Conservation (phyloP, 163 green algal species). For the Volvox carteri region DNA sequence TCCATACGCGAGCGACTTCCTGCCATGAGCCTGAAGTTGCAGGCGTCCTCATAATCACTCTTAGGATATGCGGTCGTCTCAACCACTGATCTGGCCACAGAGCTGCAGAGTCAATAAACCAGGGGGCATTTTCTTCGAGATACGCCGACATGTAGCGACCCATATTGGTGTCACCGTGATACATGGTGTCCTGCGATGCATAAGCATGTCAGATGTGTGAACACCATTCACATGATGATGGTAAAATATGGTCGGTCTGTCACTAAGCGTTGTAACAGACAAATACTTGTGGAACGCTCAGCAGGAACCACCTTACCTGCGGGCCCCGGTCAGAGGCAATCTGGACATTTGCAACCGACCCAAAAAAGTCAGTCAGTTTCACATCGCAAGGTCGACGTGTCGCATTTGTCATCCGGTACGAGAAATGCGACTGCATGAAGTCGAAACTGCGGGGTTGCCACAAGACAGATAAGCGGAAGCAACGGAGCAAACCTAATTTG, state of each 20-base stretch:
- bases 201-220: not conserved
- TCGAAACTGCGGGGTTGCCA: slow-evolving; percentile 58
- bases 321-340: slow-evolving; percentile 17
- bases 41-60: too few relatives aligned
- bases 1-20: not conserved
- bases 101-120: slow-evolving; percentile 1
- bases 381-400: slow-evolving; percentile 52
- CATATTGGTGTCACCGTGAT: slow-evolving; percentile 33
- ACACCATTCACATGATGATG: too few relatives aligned
- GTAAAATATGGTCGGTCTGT: too few relatives aligned
- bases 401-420: slow-evolving; percentile 48
- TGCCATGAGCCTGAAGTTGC: not conserved
- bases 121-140: not conserved
- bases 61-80: too few relatives aligned
- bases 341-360: slow-evolving; percentile 44
- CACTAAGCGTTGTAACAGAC: too few relatives aligned
- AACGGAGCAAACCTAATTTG: too few relatives aligned
- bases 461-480: not conserved
- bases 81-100: too few relatives aligned
- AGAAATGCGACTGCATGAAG: slow-evolving; percentile 66
- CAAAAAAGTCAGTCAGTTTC: slow-evolving; percentile 74
- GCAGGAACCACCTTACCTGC: slow-evolving; percentile 20
- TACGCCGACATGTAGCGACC: slow-evolving; percentile 25
- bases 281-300: not conserved
- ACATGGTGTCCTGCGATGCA: slow-evolving; percentile 23